These are phyloP conservation scores for Elsinoe necatrix DNA, from an alignment of 2,329 filamentous ascomycete genomes.

Conservation along the genomic window DNA sequence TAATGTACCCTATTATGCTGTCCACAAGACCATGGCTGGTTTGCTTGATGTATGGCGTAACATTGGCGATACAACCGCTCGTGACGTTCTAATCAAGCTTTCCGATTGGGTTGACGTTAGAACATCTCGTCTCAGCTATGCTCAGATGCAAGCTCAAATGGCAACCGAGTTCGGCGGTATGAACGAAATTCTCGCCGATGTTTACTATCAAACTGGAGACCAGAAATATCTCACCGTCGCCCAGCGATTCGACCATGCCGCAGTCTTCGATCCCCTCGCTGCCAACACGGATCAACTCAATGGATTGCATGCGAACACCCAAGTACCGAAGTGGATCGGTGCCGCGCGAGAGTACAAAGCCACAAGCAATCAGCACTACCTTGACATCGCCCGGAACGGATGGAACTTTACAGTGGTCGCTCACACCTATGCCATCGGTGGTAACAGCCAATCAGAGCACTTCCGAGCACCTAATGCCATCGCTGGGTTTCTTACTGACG, in stretches of 20 bases:
- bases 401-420: constrained; percentile 41
- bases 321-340: constrained; percentile 49
- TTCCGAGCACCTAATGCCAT: constrained; percentile 43
- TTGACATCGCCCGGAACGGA: constrained; percentile 43
- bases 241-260: constrained; percentile 44
- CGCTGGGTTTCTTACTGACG: constrained; percentile 35
- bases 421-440: constrained; percentile 47
- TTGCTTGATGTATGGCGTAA: constrained; percentile 44
- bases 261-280: constrained; percentile 41
- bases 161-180: constrained; percentile 47
- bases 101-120: constrained; percentile 44
- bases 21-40: constrained; percentile 48
- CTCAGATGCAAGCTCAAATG: constrained; percentile 43
- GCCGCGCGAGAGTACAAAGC: constrained; percentile 43
- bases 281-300: constrained; percentile 38
- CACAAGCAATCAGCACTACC: constrained; percentile 39
- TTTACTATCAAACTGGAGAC: constrained; percentile 42
- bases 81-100: constrained; percentile 37
- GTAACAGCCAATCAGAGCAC: constrained; percentile 47
- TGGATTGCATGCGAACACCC: constrained; percentile 46
- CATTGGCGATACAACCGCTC: constrained; percentile 37
- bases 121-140: constrained; percentile 36
- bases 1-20: constrained; percentile 47
- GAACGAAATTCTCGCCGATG: constrained; percentile 44
- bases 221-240: constrained; percentile 40